Evolutionary conservation across 1,284 basidiomycete species (phyloP).

Genomic region (Stereum hirsutum): DNA sequence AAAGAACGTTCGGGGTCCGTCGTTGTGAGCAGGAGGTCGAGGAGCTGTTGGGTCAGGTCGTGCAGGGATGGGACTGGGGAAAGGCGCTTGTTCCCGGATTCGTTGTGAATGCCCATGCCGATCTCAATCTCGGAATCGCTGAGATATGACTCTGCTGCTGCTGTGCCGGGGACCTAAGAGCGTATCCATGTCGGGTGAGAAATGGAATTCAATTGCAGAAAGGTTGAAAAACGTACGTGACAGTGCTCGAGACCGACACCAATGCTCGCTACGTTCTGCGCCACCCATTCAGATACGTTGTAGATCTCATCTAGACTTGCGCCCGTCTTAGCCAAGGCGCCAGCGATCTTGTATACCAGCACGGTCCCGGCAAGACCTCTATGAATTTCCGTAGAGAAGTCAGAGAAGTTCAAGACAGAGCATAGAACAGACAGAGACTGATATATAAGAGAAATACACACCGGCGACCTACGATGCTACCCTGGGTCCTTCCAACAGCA

Average conservation of each 20-base stretch:
- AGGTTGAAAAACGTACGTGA: slow-evolving; percentile 43
- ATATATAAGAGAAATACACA: slow-evolving; percentile 17
- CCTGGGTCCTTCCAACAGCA: slow-evolving; percentile 74
- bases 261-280: slow-evolving; percentile 67
- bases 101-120: slow-evolving; percentile 91
- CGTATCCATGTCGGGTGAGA: background rate
- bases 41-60: slow-evolving; percentile 63
- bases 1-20: slow-evolving; percentile 80
- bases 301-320: slow-evolving; percentile 70
- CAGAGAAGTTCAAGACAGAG: no score
- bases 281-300: slow-evolving; percentile 58
- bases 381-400: background rate
- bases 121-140: slow-evolving; percentile 70
- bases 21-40: slow-evolving; percentile 67
- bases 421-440: no score
- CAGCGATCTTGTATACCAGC: slow-evolving; percentile 88
- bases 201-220: background rate
- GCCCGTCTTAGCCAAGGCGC: slow-evolving; percentile 71
- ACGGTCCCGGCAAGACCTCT: slow-evolving; percentile 87
- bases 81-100: slow-evolving; percentile 69
- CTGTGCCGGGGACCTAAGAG: slow-evolving; percentile 72
- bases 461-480: slow-evolving; percentile 76
- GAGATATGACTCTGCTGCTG: slow-evolving; percentile 49
- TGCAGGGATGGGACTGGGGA: slow-evolving; percentile 64
- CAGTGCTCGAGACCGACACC: slow-evolving; percentile 91